Conservation (phyloP, 2,329 filamentous ascomycete species). For the Chaetomiaceae sp. region DNA sequence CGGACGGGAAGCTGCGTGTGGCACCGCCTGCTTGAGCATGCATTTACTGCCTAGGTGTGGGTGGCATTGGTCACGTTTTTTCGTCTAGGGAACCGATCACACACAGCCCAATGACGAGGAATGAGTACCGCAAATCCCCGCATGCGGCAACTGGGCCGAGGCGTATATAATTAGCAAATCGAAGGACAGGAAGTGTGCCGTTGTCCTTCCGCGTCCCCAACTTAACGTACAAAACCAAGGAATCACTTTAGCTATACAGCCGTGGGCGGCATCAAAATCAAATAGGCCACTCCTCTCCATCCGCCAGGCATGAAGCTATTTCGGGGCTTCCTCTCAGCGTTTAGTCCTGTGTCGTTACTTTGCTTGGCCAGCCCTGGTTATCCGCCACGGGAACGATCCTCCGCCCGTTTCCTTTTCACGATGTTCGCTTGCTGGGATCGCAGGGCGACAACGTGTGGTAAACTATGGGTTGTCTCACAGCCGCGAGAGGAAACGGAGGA, state of each 20-base stretch:
- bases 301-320: background rate
- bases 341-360: background rate
- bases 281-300: background rate
- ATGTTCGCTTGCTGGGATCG: slow-evolving; percentile 6
- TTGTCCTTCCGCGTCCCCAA: background rate
- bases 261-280: background rate
- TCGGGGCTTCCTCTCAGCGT: background rate
- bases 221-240: background rate
- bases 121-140: background rate
- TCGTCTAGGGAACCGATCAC: background rate
- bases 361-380: slow-evolving; percentile 1
- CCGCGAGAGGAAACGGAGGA: slow-evolving; percentile 26
- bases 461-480: slow-evolving; percentile 14
- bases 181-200: background rate
- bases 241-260: background rate
- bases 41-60: too few relatives aligned
- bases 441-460: background rate
- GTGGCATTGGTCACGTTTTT: background rate
- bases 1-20: too few relatives aligned
- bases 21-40: too few relatives aligned
- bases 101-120: too few relatives aligned
- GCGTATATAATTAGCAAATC: background rate
- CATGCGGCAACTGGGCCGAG: background rate
- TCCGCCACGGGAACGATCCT: slow-evolving; percentile 8
- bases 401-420: slow-evolving; percentile 14